These are phyloP conservation scores for Boletus rubescentipes DNA, from an alignment of 768 basidiomycete genomes.

Conservation along the genomic window DNA sequence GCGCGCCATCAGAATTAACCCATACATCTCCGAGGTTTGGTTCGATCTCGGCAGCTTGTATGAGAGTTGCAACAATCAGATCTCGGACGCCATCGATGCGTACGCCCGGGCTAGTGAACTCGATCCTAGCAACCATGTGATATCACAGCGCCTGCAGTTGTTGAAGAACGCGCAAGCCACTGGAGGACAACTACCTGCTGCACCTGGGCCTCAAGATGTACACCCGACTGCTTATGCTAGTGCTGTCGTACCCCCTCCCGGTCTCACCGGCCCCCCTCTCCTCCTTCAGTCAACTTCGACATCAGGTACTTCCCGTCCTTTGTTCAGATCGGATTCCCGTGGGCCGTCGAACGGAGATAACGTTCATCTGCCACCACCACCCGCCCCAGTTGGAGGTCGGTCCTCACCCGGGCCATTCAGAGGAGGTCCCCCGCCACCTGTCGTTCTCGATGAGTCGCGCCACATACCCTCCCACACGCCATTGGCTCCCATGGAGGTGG, in stretches of 20 bases:
- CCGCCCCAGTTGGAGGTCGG: constrained; percentile 45
- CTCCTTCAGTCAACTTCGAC: constrained; percentile 49
- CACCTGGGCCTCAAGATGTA: constrained; percentile 92
- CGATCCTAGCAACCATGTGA: constrained; percentile 81
- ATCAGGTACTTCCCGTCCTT: constrained; percentile 33
- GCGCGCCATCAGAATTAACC: constrained; percentile 97
- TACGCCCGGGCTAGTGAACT: constrained; percentile 94
- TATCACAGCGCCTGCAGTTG: constrained; percentile 76
- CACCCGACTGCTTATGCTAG: constrained; percentile 94
- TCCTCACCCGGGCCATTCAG: constrained; percentile 74
- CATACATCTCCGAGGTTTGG: constrained; percentile 81
- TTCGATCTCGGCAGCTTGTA: constrained; percentile 97
- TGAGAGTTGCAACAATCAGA: constrained; percentile 98
- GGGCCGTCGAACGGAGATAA: constrained; percentile 45
- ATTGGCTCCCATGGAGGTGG: constrained; percentile 77
- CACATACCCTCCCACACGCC: constrained; percentile 66
- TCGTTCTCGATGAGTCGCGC: constrained; percentile 73
- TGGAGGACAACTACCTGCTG: constrained; percentile 75
- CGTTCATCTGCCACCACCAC: constrained; percentile 58
- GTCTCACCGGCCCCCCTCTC: constrained; percentile 66
- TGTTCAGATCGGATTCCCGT: constrained; percentile 67
- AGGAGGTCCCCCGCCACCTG: constrained; percentile 81
- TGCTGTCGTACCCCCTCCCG: constrained; percentile 67
- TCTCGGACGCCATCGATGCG: constrained; percentile 97
- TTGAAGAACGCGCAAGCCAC: constrained; percentile 77